Evolutionary conservation across 2,329 filamentous ascomycete genomes (phyloP).

Genomic region (Hirsutella rhossiliensis): DNA sequence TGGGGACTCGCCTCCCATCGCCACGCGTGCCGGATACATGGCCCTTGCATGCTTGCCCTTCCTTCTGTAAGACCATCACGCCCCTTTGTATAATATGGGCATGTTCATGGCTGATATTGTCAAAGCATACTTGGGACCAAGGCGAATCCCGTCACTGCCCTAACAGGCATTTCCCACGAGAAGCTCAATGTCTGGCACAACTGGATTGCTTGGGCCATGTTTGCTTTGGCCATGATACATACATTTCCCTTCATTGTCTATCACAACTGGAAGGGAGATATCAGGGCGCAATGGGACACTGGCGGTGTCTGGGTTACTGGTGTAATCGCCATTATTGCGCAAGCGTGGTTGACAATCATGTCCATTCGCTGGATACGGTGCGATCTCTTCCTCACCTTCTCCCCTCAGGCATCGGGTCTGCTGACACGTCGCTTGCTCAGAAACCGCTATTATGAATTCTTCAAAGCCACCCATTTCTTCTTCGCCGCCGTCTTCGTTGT

Average conservation of each 20-base stretch:
- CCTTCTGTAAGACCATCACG: slow-evolving; percentile 23
- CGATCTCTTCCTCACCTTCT: slow-evolving; percentile 3
- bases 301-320: slow-evolving; percentile 42
- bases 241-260: slow-evolving; percentile 48
- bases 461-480: slow-evolving; percentile 44
- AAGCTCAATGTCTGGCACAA: slow-evolving; percentile 43
- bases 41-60: slow-evolving; percentile 38
- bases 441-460: slow-evolving; percentile 45
- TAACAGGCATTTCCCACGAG: slow-evolving; percentile 45
- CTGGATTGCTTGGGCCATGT: slow-evolving; percentile 43
- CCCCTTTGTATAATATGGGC: too few relatives aligned
- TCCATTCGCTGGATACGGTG: slow-evolving; percentile 38
- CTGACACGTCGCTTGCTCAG: slow-evolving; percentile 16
- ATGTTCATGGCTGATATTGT: too few relatives aligned
- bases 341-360: slow-evolving; percentile 42
- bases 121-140: slow-evolving; percentile 35
- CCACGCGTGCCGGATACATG: slow-evolving; percentile 39
- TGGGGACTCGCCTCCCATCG: slow-evolving; percentile 39
- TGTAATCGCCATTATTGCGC: slow-evolving; percentile 37
- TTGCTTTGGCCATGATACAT: slow-evolving; percentile 42
- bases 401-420: too few relatives aligned
- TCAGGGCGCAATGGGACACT: slow-evolving; percentile 31
- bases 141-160: slow-evolving; percentile 38
- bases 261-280: slow-evolving; percentile 33
- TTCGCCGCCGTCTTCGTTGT: slow-evolving; percentile 41